Evolutionary conservation across 345 rosid species (phyloP).

Genomic region (Luvunga scandens): DNA sequence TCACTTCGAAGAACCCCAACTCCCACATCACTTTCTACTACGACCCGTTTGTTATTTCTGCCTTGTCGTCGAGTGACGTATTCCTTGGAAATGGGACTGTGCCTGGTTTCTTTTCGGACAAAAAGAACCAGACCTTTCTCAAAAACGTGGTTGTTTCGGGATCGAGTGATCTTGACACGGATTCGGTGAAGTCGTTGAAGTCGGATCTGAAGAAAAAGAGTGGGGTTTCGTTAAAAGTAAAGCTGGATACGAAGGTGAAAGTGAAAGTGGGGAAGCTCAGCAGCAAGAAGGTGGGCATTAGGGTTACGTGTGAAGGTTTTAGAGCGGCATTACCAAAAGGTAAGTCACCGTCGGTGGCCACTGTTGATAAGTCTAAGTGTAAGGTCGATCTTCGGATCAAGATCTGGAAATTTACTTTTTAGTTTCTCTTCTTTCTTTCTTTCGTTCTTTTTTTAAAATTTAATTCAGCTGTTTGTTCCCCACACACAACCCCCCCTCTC

Average conservation of each 20-base stretch:
- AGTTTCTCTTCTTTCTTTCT: not conserved
- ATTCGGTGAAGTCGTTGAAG: conserved; percentile 50
- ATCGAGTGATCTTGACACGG: conserved; percentile 67
- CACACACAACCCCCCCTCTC: no score
- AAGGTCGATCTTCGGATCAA: conserved; percentile 80
- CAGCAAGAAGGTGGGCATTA: conserved; percentile 77
- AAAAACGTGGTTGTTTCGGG: conserved; percentile 49
- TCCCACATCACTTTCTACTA: conserved; percentile 66
- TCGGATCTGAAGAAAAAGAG: conserved; percentile 67
- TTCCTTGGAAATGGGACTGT: conserved; percentile 70
- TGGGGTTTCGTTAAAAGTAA: conserved; percentile 49
- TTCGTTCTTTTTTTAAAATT: not conserved
- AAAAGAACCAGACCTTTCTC: conserved; percentile 61
- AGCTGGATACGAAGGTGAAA: conserved; percentile 64
- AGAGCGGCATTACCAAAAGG: conserved; percentile 68
- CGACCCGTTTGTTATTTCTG: conserved; percentile 53
- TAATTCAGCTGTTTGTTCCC: not conserved
- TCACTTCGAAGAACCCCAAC: conserved; percentile 73
- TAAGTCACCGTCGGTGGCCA: conserved; percentile 62
- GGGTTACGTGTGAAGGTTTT: conserved; percentile 67
- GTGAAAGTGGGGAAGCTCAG: conserved; percentile 53
- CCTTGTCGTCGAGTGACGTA: conserved; percentile 39
- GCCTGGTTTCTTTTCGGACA: conserved; percentile 51
- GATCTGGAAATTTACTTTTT: conserved; percentile 90
- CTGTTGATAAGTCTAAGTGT: conserved; percentile 49